These are phyloP conservation scores for Begonia loranthoides DNA, from an alignment of 306 rosid species.

Conservation along the genomic window DNA sequence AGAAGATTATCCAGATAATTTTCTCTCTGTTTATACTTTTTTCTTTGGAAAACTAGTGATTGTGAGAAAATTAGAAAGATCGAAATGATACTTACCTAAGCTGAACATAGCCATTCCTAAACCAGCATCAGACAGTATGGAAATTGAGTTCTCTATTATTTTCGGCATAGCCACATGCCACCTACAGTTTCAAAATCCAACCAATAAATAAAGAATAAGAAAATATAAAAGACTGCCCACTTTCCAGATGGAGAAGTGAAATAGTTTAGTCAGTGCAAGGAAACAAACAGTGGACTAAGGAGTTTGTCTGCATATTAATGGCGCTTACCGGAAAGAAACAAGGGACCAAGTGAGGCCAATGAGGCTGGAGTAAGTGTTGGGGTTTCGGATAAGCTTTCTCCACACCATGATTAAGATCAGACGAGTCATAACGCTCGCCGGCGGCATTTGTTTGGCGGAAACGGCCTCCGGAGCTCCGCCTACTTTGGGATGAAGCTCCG, in stretches of 20 bases:
- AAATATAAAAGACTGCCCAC: slow-evolving; percentile 4
- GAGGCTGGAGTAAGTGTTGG: slow-evolving; percentile 94
- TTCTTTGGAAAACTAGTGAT: too few species aligned
- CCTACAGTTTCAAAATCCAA: slow-evolving; percentile 24
- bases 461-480: slow-evolving; percentile 16
- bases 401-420: slow-evolving; percentile 94
- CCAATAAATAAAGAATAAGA: background rate
- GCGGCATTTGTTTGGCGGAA: slow-evolving; percentile 69
- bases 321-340: slow-evolving; percentile 53
- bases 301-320: background rate
- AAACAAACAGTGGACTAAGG: background rate
- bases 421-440: slow-evolving; percentile 97
- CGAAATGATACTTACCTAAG: slow-evolving; percentile 48
- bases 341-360: slow-evolving; percentile 92
- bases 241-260: background rate
- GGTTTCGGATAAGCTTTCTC: slow-evolving; percentile 95
- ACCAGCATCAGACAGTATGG: slow-evolving; percentile 96
- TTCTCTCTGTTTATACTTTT: too few species aligned
- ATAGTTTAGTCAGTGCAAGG: background rate
- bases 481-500: slow-evolving; percentile 60
- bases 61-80: background rate
- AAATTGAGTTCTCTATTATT: slow-evolving; percentile 65
- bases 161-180: slow-evolving; percentile 84
- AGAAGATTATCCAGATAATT: too few species aligned
- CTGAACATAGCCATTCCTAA: slow-evolving; percentile 99